These are phyloP conservation scores for Sinapis alba DNA, from an alignment of 441 rosid genomes.

Conservation along the genomic window DNA sequence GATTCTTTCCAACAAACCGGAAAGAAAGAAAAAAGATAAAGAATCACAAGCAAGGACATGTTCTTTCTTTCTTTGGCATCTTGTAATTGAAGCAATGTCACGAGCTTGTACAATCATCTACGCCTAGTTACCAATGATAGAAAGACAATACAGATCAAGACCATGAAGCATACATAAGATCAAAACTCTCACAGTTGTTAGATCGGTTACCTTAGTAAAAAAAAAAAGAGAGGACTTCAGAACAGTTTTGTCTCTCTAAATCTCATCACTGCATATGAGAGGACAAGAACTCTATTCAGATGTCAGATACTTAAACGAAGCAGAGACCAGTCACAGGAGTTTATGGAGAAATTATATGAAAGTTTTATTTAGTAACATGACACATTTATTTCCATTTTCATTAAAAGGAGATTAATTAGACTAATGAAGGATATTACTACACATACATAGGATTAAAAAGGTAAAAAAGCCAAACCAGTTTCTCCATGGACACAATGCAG, in stretches of 20 bases:
- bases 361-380: slow-evolving; percentile 22
- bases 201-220: slow-evolving; percentile 23
- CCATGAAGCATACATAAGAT: neutral
- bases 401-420: no score
- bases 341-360: neutral
- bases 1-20: slow-evolving; percentile 23
- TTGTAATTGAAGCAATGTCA: slow-evolving; percentile 27
- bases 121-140: neutral
- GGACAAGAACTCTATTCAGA: no score
- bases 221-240: slow-evolving; percentile 21
- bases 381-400: slow-evolving; percentile 12
- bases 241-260: neutral
- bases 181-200: neutral
- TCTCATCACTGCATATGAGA: no score
- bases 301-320: no score
- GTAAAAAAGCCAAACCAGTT: slow-evolving; percentile 28
- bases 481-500: slow-evolving; percentile 4
- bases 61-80: slow-evolving; percentile 11
- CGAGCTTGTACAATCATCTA: slow-evolving; percentile 15
- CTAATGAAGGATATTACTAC: neutral
- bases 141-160: slow-evolving; percentile 4
- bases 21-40: neutral
- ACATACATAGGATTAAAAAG: neutral
- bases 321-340: neutral
- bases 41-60: slow-evolving; percentile 28